phyloP scores from a whole-genome alignment of 202 grass and related monocot species.

The Dendrocalamus latiflorus region DNA sequence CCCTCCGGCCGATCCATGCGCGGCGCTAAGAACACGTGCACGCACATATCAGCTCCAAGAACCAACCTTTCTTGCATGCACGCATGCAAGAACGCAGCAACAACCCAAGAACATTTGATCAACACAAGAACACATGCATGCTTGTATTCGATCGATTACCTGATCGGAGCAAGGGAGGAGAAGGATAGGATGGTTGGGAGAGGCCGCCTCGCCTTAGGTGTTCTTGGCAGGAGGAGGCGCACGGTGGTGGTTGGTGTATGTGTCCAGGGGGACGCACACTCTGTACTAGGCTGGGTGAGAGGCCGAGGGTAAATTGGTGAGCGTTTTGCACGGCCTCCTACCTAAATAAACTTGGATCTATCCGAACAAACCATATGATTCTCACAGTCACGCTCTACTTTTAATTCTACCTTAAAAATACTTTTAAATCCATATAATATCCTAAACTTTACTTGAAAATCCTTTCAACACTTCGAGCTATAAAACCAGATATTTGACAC shows the following conservation, averaged over 20 bases:
- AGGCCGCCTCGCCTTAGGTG: conserved; percentile 21
- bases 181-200: too few species aligned
- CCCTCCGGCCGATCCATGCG: conserved; percentile 57
- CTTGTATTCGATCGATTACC: conserved; percentile 15
- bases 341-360: conserved; percentile 2
- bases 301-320: background rate
- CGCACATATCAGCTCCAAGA: background rate
- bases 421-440: too few species aligned
- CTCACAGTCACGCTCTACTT: too few species aligned
- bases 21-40: background rate
- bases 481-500: too few species aligned
- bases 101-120: background rate
- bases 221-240: background rate
- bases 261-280: background rate
- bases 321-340: conserved; percentile 23
- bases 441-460: too few species aligned
- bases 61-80: background rate
- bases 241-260: conserved; percentile 23
- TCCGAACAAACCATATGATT: too few species aligned
- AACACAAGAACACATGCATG: background rate
- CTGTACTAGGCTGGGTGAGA: conserved; percentile 5
- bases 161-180: too few species aligned
- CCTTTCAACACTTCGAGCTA: too few species aligned
- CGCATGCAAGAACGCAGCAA: background rate
- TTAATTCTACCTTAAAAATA: too few species aligned